Evolutionary conservation across 345 rosid species (phyloP).

Genomic region (Camelina sativa): DNA sequence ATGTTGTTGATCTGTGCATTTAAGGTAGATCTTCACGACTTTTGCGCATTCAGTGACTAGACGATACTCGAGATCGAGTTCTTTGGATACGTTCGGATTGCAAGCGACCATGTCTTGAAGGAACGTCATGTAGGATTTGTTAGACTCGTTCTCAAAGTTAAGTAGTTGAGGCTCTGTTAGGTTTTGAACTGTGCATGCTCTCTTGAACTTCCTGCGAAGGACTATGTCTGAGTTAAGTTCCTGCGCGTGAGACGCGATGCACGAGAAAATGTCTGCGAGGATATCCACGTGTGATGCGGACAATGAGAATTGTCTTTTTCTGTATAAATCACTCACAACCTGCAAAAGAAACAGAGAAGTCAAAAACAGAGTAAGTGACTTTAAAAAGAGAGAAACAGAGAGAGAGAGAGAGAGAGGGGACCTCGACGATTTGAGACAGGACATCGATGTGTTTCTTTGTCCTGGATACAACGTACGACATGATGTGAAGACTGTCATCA

Average conservation of each 20-base stretch:
- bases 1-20: slow-evolving; percentile 48
- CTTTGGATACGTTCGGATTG: slow-evolving; percentile 52
- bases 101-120: slow-evolving; percentile 57
- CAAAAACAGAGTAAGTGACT: slow-evolving; percentile 10
- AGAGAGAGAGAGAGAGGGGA: slow-evolving; percentile 34
- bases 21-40: slow-evolving; percentile 67
- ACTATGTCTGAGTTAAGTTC: slow-evolving; percentile 56
- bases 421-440: slow-evolving; percentile 81
- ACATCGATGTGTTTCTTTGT: slow-evolving; percentile 82
- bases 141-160: slow-evolving; percentile 85
- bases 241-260: slow-evolving; percentile 72
- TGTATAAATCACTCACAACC: slow-evolving; percentile 71
- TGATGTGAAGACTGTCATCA: slow-evolving; percentile 75
- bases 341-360: slow-evolving; percentile 46
- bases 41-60: slow-evolving; percentile 62
- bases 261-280: slow-evolving; percentile 61
- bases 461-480: slow-evolving; percentile 79
- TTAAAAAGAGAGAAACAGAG: slow-evolving; percentile 15
- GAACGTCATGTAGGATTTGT: slow-evolving; percentile 66
- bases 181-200: slow-evolving; percentile 70
- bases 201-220: slow-evolving; percentile 70
- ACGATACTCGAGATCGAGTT: slow-evolving; percentile 63
- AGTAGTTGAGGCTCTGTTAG: slow-evolving; percentile 79
- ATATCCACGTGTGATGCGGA: slow-evolving; percentile 54
- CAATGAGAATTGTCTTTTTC: slow-evolving; percentile 51